A percentile compares a stretch with the other conserved stretches of the same genome.
phyloP scores from a whole-genome alignment of 2,329 filamentous ascomycete species.

The Lizonia empirigonia region DNA sequence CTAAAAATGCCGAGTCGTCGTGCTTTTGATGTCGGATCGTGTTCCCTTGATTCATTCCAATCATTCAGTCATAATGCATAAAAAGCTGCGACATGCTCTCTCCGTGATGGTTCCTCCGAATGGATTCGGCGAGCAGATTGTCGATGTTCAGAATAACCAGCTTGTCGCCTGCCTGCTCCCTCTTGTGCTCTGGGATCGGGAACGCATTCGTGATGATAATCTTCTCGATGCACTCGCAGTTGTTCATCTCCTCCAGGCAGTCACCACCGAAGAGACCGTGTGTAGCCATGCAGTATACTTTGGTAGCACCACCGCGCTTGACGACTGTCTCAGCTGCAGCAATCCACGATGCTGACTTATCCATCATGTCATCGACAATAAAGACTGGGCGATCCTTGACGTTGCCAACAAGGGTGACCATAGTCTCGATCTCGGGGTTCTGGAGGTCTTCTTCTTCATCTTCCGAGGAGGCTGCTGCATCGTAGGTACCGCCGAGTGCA shows the following conservation, averaged over 20 bases:
- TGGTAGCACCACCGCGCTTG: constrained; percentile 87
- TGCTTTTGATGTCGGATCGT: not conserved
- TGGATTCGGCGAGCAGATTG: constrained; percentile 85
- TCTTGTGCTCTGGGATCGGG: constrained; percentile 79
- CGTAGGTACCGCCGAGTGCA: constrained; percentile 80
- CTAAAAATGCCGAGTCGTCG: not conserved
- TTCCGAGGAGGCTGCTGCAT: constrained; percentile 81
- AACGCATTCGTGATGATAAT: constrained; percentile 98
- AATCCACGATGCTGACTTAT: constrained; percentile 96
- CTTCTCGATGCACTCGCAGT: constrained; percentile 89
- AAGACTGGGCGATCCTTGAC: constrained; percentile 87
- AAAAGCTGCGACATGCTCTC: constrained; percentile 71
- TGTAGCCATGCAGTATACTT: constrained; percentile 96
- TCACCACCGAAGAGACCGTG: constrained; percentile 93
- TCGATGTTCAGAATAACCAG: constrained; percentile 89
- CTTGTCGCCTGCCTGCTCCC: constrained; percentile 71
- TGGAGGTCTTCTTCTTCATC: constrained; percentile 91
- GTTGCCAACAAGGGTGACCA: constrained; percentile 96
- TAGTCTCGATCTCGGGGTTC: constrained; percentile 83
- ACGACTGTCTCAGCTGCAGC: constrained; percentile 95
- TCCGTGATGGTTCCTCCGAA: constrained; percentile 94
- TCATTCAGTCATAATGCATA: constrained; percentile 49
- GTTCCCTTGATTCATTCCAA: not conserved
- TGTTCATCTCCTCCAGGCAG: constrained; percentile 85
- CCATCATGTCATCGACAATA: constrained; percentile 98